These are phyloP conservation scores for Durusdinium trenchii DNA, from an alignment of 73 alveolate genomes.

Conservation along the genomic window DNA sequence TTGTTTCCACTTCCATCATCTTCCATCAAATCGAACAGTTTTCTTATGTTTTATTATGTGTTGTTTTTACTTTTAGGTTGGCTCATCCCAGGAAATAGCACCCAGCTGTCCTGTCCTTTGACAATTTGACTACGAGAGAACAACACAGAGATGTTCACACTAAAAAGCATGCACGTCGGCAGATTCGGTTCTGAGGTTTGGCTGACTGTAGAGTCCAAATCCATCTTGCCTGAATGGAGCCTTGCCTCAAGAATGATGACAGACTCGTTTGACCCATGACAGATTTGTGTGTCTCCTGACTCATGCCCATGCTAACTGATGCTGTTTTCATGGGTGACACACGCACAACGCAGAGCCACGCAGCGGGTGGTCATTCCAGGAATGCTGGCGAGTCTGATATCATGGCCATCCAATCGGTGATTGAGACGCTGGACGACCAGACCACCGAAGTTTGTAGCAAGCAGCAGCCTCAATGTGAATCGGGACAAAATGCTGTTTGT, in stretches of 20 bases:
- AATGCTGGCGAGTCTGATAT: conserved; percentile 26
- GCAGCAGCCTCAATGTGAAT: background rate
- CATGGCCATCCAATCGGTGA: conserved; percentile 6
- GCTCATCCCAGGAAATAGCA: too few species aligned
- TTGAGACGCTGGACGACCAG: background rate
- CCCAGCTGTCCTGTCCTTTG: too few species aligned
- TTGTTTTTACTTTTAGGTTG: too few species aligned
- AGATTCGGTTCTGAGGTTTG: conserved; percentile 1
- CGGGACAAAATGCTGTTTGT: background rate
- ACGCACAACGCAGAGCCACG: too few species aligned
- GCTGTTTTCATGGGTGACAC: too few species aligned
- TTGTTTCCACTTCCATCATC: too few species aligned
- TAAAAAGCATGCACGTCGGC: background rate
- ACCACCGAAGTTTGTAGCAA: conserved; percentile 16
- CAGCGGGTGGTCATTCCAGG: too few species aligned
- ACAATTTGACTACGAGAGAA: too few species aligned
- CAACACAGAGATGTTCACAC: background rate
- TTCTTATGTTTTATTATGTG: too few species aligned
- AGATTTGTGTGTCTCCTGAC: background rate
- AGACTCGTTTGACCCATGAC: background rate
- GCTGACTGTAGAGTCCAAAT: conserved; percentile 61
- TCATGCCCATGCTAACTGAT: too few species aligned
- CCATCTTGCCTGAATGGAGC: conserved; percentile 77
- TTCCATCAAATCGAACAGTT: too few species aligned
- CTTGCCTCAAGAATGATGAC: background rate